Evolutionary conservation across 2,329 filamentous ascomycete species (phyloP).

Genomic region (Pseudocercospora fijiensis): DNA sequence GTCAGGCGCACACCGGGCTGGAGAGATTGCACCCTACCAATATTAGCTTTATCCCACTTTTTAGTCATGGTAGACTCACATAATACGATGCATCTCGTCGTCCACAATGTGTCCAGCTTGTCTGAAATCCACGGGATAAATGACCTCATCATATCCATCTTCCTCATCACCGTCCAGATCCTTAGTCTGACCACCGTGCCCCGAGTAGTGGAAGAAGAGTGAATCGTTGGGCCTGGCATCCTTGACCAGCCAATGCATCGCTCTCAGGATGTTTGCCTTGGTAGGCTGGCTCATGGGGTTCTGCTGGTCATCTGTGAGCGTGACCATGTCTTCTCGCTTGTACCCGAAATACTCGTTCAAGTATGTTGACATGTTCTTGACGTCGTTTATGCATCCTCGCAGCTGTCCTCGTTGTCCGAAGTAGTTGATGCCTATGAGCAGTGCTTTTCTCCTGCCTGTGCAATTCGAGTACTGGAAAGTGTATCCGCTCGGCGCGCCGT

Average conservation of each 20-base stretch:
- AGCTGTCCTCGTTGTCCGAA: conserved; percentile 89
- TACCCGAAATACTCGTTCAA: conserved; percentile 87
- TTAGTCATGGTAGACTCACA: conserved; percentile 42
- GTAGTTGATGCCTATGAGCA: conserved; percentile 95
- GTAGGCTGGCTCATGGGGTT: conserved; percentile 97
- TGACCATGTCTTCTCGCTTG: conserved; percentile 93
- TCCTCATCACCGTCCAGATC: conserved; percentile 78
- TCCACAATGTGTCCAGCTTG: conserved; percentile 79
- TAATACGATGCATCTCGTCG: conserved; percentile 77
- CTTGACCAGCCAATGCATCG: conserved; percentile 98
- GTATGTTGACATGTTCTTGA: conserved; percentile 94
- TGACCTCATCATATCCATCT: conserved; percentile 79
- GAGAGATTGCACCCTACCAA: conserved; percentile 63
- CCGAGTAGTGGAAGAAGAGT: conserved; percentile 96
- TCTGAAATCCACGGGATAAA: conserved; percentile 79
- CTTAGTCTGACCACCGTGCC: conserved; percentile 78
- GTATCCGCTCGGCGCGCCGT: conserved; percentile 77
- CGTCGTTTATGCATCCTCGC: conserved; percentile 93
- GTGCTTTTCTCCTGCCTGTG: conserved; percentile 81
- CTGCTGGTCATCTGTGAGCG: conserved; percentile 93
- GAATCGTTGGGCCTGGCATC: conserved; percentile 90
- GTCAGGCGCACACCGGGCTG: conserved; percentile 79
- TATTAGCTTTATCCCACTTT: neutral
- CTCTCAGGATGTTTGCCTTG: conserved; percentile 89
- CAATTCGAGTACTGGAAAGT: conserved; percentile 89